Conservation (phyloP, 129 eudicot genomes). For the Erigeron canadensis region DNA sequence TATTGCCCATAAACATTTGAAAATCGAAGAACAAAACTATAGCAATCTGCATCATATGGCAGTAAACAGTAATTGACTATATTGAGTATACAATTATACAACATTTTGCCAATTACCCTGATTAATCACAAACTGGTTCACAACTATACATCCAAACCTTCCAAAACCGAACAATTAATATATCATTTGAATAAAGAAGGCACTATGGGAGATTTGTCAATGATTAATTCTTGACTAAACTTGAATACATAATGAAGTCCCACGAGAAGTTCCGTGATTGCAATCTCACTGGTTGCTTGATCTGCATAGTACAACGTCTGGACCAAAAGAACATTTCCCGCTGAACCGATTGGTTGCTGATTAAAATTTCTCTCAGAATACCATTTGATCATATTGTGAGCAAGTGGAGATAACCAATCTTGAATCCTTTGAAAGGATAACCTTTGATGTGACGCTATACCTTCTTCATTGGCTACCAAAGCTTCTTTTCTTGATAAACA, state of each 20-base stretch:
- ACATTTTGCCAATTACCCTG: no score
- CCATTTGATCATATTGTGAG: constrained; percentile 90
- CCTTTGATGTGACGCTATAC: constrained; percentile 61
- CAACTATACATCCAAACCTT: constrained; percentile 25
- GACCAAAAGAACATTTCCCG: constrained; percentile 65
- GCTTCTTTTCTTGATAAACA: constrained; percentile 37
- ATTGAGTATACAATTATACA: not conserved
- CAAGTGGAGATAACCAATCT: constrained; percentile 96
- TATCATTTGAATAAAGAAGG: constrained; percentile 34
- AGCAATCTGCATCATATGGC: not conserved
- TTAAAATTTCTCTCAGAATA: constrained; percentile 83
- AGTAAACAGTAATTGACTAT: not conserved
- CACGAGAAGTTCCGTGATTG: constrained; percentile 72
- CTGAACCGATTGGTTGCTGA: constrained; percentile 57
- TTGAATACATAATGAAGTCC: constrained; percentile 72
- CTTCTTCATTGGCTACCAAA: constrained; percentile 46
- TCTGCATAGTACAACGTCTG: constrained; percentile 83
- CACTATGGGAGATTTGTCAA: constrained; percentile 41
- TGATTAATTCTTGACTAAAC: constrained; percentile 47
- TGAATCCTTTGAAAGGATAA: constrained; percentile 52
- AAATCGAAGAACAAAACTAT: not conserved
- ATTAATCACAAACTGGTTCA: not conserved
- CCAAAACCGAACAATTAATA: constrained; percentile 17
- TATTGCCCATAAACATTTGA: constrained; percentile 1
- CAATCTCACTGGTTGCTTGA: constrained; percentile 69